phyloP scores from a whole-genome alignment of 495 filamentous ascomycete genomes.

The Hyaloscypha finlandica region DNA sequence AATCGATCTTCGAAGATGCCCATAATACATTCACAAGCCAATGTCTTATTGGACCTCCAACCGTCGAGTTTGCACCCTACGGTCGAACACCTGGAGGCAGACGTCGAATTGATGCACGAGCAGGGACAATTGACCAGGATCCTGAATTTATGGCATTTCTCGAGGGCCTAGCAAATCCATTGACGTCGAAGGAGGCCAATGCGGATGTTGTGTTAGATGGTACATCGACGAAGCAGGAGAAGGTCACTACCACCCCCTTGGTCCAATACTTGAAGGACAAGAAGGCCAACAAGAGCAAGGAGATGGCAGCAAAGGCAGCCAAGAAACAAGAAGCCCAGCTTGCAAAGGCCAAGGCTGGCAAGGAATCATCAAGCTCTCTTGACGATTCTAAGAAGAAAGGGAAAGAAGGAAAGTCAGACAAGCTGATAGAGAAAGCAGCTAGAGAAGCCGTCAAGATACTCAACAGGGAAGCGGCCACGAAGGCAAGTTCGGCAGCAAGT shows the following conservation, averaged over 20 bases:
- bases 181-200: constrained; percentile 46
- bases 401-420: constrained; percentile 62
- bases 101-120: constrained; percentile 74
- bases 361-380: constrained; percentile 35
- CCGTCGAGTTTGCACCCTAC: constrained; percentile 80
- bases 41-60: constrained; percentile 70
- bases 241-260: constrained; percentile 79
- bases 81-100: constrained; percentile 74
- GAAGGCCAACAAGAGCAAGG: constrained; percentile 85
- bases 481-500: constrained; percentile 47
- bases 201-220: constrained; percentile 53
- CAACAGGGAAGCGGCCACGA: constrained; percentile 63
- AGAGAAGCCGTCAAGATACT: constrained; percentile 82
- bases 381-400: constrained; percentile 57
- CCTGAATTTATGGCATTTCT: constrained; percentile 93
- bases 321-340: constrained; percentile 49
- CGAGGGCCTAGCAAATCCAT: constrained; percentile 79
- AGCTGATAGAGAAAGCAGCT: constrained; percentile 50
- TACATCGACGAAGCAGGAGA: constrained; percentile 57
- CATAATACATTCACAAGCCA: constrained; percentile 67
- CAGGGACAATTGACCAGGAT: constrained; percentile 95
- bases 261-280: constrained; percentile 89
- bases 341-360: constrained; percentile 58
- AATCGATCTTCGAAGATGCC: constrained; percentile 69
- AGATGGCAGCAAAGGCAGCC: constrained; percentile 47